Evolutionary conservation across 1,139 yeast genomes (phyloP), one percentile per base, ranked within the genome.

Genomic region (Lodderomyces parapsilosis): DNA sequence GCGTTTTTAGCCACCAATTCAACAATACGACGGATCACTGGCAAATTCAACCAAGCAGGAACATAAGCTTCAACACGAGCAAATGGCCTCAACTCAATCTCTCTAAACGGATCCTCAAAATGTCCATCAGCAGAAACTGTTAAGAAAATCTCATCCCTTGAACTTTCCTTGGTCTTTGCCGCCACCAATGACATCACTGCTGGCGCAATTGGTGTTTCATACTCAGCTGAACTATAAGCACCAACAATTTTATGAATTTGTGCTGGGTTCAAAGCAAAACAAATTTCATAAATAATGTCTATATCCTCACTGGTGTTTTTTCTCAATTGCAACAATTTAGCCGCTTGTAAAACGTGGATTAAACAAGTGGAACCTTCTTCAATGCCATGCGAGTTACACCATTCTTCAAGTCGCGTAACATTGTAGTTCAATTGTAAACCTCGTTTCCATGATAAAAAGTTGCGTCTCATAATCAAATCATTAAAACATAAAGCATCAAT

Each of bases 361-460:
- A 94, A 76, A 58, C 90, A 84, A 33, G 85, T 80, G n/a, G 93
- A 80, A 4, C 96, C 96, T 60, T 91, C 96, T 43, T 88, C 86
- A 53, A 94, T 81, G 47, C 87, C 95, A 63, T 93, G 97, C 4
- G 93, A 83, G 68, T 90, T 93, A 67, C 99, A 93, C 99, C 99
- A 94, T 69, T 94, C 99, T 65, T 91, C 98, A 56, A 94, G 77
- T 58, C 99, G 80, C 6, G 99, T 93, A 43, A 91, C 94, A 63
- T 94, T 94, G 70, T 94, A 94, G 63, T 91, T 93, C 67, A 94
- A 81, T 68, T 94, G 99, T 53, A 94, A 76, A 43, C 99, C 99
- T 60, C 99, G 84, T 73, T 93, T 93, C 99, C 99, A 94, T 11
- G 96, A 86, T 60, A 93, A 74, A 67, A 91, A 94, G 66, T 86